Evolutionary conservation across 768 basidiomycete genomes (phyloP).

Genomic region (Boletus tylopilopsis): DNA sequence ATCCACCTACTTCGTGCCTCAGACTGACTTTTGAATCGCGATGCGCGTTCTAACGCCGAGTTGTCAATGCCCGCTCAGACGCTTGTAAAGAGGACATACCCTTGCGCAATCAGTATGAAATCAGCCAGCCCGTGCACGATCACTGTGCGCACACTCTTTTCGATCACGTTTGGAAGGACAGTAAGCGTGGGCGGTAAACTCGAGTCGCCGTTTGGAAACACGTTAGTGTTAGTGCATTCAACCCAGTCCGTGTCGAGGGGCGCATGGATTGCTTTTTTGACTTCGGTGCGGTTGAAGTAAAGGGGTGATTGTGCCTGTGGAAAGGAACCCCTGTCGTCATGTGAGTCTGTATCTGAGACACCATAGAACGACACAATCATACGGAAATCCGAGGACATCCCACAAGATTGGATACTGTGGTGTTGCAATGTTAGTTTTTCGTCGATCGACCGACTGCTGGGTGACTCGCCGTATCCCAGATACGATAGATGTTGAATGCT

Average conservation of each 20-base stretch:
- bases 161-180: conserved; percentile 71
- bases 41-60: conserved; percentile 49
- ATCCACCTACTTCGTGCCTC: too few relatives aligned
- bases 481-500: conserved; percentile 73
- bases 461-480: conserved; percentile 58
- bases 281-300: conserved; percentile 68
- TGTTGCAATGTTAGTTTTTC: not conserved
- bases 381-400: conserved; percentile 86
- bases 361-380: conserved; percentile 15
- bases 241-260: conserved; percentile 57
- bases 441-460: fast-evolving
- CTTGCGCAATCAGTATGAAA: conserved; percentile 70
- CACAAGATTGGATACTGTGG: conserved; percentile 58
- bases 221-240: conserved; percentile 56
- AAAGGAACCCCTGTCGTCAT: conserved; percentile 47
- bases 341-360: not conserved
- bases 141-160: conserved; percentile 65
- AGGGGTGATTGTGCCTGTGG: conserved; percentile 53
- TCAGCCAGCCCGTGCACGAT: conserved; percentile 73
- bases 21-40: conserved; percentile 60
- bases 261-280: conserved; percentile 65
- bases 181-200: conserved; percentile 61
- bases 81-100: conserved; percentile 38
- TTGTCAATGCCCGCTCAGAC: too few relatives aligned
- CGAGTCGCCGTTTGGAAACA: conserved; percentile 59